Percentiles rank a stretch among this genome's conserved stretches.
Conservation (phyloP, 2,329 filamentous ascomycete species). For the Aspergillus puulaauensis region DNA sequence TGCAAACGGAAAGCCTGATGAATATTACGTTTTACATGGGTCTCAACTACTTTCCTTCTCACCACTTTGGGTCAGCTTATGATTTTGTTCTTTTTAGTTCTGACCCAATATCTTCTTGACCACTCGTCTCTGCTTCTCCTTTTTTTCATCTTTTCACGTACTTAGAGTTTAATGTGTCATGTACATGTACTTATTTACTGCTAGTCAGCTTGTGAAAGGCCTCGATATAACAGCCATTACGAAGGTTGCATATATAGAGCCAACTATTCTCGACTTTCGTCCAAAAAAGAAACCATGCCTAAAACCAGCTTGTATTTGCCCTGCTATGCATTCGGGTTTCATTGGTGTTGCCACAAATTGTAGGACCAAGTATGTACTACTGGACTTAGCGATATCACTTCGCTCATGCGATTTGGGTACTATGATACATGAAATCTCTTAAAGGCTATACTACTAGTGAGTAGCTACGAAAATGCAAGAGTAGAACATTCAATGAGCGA, state of each 20-base stretch:
- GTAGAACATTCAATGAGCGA: too few species aligned
- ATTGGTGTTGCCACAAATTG: background rate
- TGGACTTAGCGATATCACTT: background rate
- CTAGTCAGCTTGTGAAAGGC: background rate
- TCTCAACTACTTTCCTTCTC: background rate
- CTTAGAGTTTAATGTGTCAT: constrained; percentile 15
- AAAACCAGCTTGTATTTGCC: background rate
- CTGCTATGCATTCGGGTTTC: background rate
- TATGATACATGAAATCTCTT: too few species aligned
- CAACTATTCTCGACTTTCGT: background rate
- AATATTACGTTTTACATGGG: constrained; percentile 7
- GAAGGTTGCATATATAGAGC: constrained; percentile 10
- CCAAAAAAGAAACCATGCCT: background rate
- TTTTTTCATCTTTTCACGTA: constrained; percentile 5
- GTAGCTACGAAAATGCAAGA: too few species aligned
- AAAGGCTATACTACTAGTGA: too few species aligned
- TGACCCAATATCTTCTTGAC: background rate
- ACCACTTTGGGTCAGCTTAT: background rate
- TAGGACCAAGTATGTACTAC: background rate
- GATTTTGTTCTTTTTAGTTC: constrained; percentile 5
- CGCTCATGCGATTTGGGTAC: background rate
- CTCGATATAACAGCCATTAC: constrained; percentile 9
- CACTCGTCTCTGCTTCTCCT: background rate
- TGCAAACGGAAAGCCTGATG: constrained; percentile 12
- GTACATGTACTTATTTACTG: constrained; percentile 14